phyloP scores from a whole-genome alignment of 2,329 filamentous ascomycete genomes.

The Westerdykella sp. region DNA sequence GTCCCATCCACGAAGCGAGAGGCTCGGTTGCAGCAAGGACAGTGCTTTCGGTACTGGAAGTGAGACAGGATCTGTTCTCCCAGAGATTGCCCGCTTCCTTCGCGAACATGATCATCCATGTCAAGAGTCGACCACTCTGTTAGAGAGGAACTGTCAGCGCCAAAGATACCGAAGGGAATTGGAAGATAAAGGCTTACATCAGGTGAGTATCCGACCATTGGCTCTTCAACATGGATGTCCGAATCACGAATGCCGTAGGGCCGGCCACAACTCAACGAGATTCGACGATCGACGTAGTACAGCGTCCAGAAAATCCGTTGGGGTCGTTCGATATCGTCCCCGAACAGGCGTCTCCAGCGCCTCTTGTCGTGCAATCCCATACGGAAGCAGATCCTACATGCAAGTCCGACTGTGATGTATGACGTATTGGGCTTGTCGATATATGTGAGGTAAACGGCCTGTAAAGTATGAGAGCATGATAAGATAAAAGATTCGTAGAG shows the following conservation, averaged over 20 bases:
- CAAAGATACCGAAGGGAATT: constrained; percentile 1
- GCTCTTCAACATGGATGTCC: constrained; percentile 23
- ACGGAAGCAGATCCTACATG: constrained; percentile 24
- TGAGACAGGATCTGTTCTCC: constrained; percentile 19
- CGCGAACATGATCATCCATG: constrained; percentile 21
- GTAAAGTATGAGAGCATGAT: constrained; percentile 2
- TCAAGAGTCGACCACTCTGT: constrained; percentile 6
- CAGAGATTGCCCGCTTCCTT: constrained; percentile 18
- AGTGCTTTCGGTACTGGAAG: constrained; percentile 3
- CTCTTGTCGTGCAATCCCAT: constrained; percentile 24
- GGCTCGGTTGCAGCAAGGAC: too few species aligned
- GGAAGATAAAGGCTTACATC: too few species aligned
- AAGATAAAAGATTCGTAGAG: not conserved
- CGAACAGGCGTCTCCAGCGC: constrained; percentile 12
- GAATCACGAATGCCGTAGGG: constrained; percentile 24
- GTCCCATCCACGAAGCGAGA: too few species aligned
- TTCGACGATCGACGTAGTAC: constrained; percentile 21
- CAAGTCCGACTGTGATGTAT: constrained; percentile 25
- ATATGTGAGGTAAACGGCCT: constrained; percentile 23
- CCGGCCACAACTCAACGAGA: constrained; percentile 26
- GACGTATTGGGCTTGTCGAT: constrained; percentile 24
- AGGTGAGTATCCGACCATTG: constrained; percentile 8
- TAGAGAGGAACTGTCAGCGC: not conserved
- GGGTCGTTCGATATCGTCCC: constrained; percentile 16
- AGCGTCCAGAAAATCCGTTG: constrained; percentile 27